Conservation (phyloP, 768 basidiomycete genomes). For the Suillus fuscotomentosus region DNA sequence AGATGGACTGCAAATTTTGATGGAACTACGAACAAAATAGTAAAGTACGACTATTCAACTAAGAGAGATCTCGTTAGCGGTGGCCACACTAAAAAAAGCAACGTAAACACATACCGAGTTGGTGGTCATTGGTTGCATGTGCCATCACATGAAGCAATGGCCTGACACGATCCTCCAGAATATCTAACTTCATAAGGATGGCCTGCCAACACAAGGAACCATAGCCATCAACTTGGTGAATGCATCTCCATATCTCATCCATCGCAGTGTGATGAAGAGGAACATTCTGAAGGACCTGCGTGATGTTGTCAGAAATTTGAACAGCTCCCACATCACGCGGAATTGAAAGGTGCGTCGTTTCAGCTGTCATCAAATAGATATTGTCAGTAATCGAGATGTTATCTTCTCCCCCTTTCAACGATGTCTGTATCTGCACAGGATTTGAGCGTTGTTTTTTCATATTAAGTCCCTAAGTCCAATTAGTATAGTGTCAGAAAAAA, state of each 20-base stretch:
- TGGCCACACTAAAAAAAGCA: not conserved
- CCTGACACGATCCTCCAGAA: not conserved
- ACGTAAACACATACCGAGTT: not conserved
- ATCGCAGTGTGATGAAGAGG: not conserved
- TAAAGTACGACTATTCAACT: not conserved
- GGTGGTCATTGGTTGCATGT: not conserved
- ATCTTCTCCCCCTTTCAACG: not conserved
- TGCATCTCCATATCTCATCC: not conserved
- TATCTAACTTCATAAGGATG: not conserved
- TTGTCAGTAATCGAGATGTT: not conserved
- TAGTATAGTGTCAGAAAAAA: not conserved
- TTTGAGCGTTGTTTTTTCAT: not conserved
- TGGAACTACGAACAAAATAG: not conserved
- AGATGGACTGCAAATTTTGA: not conserved
- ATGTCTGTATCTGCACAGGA: not conserved
- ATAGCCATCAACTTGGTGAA: not conserved
- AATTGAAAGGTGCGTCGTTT: not conserved
- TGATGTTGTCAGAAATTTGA: not conserved
- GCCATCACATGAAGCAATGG: not conserved
- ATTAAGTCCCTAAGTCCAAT: not conserved
- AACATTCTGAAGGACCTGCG: not conserved
- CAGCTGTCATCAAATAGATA: not conserved
- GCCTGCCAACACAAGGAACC: not conserved
- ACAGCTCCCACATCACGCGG: not conserved
- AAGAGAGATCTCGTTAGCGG: not conserved